Evolutionary conservation across 805 yeast species (phyloP), one percentile per base, ranked within the genome.

Genomic region (Metschnikowia aberdeeniae): DNA sequence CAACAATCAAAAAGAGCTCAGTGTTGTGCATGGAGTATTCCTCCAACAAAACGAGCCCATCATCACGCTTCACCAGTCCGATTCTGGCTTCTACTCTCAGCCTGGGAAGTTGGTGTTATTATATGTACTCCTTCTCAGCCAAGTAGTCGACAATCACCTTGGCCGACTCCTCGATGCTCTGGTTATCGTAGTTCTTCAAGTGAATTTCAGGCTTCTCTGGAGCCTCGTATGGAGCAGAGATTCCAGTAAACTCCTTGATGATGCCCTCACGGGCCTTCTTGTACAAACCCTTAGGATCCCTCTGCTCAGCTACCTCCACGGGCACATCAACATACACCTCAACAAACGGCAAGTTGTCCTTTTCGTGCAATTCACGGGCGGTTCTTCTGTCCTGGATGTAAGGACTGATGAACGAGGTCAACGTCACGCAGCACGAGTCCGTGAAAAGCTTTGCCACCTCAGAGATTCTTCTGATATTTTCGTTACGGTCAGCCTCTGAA

Each of bases 231-330:
- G 98, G 98, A 9, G 97, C 97, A 53, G 89, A 82, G 46, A 90
- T 85, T 46, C 98, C 98, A 12, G 98, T 90, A 72, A 90, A 90
- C 62, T 90, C 96, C 68, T 87, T 87, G 65, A 90, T 90, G 50
- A 85, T 72, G 30, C 98, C 98, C 60, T 89, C 93, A 66, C 97
- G 82, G 13, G 98, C 98, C 77, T 92, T 92, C 70, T 89, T 89
- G 75, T 92, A 92, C 55, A 92, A 73, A 10, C 98, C 98, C 73
- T 92, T 92, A 52, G 98, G 98, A 67, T 92, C 98, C 72, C 98
- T 87, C 67, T 88, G 78, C 74, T 92, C 98, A 41, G 97, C 98
- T 51, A 92, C 89, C 59, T 84, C 89, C 42, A 92, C 75, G 30
- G 98, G 97, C 36, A 89, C 97, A 64, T 90, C 96, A 31, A 90